Evolutionary conservation across 2,329 filamentous ascomycete species (phyloP), one percentile per base, ranked within the genome.

Genomic region (Thermothelomyces thermophilus): DNA sequence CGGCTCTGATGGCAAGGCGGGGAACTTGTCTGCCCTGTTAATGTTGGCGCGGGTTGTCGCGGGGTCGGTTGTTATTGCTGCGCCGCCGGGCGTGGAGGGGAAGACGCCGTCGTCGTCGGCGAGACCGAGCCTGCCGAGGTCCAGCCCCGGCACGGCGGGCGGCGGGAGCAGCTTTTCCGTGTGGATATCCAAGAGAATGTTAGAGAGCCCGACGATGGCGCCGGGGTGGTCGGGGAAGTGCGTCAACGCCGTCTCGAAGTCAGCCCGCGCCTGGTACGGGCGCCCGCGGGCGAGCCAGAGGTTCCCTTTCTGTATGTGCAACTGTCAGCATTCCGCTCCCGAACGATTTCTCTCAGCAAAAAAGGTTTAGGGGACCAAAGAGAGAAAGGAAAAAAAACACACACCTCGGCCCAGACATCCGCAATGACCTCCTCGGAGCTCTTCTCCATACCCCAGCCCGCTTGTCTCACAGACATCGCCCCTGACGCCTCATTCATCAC

Each of bases 141-240:
- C 56, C 9, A 80, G 66, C 1, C 67, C 63, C 2, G 76, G 73
- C 3, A 80, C 70, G 55, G 81, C 67, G 46, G 79, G 69, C 51
- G 73, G 72, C 3, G 82, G 82, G 35, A 84, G 75, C 17, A 87
- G 69, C 41, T 80, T 76, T 65, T 87, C 76, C 58, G 73, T 82
- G 68, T 91, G 95, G 17, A 94, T 82, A 62, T 96, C 90, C 42
- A 97, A 76, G 6, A 98, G 75, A 33, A 97, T 83, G 59, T 87
- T 86, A 16, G 88, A 88, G 19, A 98, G 71, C 1, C 86, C 87
- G 31, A 96, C 81, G 20, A 86, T 94, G 28, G 87, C 89, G 13
- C 75, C 74, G 0, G 87, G 76, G 59, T 98, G 91, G 62, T 97
- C 82, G 1, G 86, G 82, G 55, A 80, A 86, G 63, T 90, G 83